Percentiles rank a stretch among this genome's conserved stretches.
Conservation (phyloP, 1,284 basidiomycete genomes). For the Tilletia setariae region DNA sequence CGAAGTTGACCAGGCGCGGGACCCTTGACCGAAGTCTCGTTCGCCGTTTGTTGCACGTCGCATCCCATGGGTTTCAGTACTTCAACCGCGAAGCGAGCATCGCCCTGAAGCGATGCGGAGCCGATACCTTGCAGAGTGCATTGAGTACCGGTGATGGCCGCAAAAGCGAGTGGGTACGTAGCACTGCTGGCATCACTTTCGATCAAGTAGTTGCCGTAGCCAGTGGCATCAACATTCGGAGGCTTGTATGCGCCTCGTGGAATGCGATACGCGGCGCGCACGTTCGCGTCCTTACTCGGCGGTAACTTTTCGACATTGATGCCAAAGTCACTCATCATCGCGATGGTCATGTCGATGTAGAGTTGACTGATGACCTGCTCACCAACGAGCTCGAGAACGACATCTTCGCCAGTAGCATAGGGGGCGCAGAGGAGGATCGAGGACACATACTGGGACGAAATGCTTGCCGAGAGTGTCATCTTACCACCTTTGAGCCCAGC, state of each 20-base stretch:
- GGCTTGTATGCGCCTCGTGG: constrained; percentile 76
- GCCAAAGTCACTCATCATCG: constrained; percentile 96
- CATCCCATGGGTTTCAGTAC: constrained; percentile 96
- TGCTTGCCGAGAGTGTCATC: constrained; percentile 85
- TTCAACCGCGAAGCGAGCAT: constrained; percentile 88
- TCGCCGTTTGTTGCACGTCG: constrained; percentile 77
- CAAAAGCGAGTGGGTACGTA: constrained; percentile 93
- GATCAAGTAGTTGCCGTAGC: constrained; percentile 69
- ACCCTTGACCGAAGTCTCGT: constrained; percentile 87
- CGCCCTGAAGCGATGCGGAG: constrained; percentile 84
- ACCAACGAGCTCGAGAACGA: constrained; percentile 84
- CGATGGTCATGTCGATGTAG: constrained; percentile 99
- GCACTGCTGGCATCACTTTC: constrained; percentile 94
- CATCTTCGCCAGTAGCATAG: constrained; percentile 71
- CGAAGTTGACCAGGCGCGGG: constrained; percentile 76
- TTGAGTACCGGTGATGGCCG: constrained; percentile 89
- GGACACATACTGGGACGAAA: constrained; percentile 97
- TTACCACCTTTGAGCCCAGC: constrained; percentile 79
- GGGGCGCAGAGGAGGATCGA: constrained; percentile 94
- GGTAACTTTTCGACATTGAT: constrained; percentile 70
- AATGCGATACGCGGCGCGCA: constrained; percentile 70
- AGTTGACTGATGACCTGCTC: constrained; percentile 96
- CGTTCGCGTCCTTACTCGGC: constrained; percentile 67
- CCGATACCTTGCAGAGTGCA: constrained; percentile 94
- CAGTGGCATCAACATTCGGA: constrained; percentile 57